A percentile compares a stretch with the other conserved stretches of the same genome.
Evolutionary conservation across 1,139 yeast species (phyloP).

Genomic region (Zygotorulaspora mrakii): DNA sequence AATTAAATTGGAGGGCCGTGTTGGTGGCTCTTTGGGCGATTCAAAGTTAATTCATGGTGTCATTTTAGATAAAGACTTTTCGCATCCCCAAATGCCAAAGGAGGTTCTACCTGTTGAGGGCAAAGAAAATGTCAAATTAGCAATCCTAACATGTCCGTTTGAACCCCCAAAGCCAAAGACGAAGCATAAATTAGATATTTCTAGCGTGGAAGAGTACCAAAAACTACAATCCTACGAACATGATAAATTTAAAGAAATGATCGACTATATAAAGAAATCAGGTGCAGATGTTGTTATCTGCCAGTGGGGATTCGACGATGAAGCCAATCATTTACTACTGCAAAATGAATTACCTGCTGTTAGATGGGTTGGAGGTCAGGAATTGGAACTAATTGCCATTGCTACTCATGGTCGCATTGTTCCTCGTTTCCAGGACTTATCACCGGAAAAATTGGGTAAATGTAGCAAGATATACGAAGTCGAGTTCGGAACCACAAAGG

Average conservation of each 20-base stretch:
- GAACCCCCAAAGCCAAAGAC: conserved; percentile 99
- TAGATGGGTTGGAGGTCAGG: conserved; percentile 99
- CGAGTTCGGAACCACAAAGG: conserved; percentile 95
- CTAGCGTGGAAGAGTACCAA: conserved; percentile 87
- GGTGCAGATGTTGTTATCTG: conserved; percentile 97
- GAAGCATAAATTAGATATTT: conserved; percentile 91
- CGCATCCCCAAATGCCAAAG: conserved; percentile 98
- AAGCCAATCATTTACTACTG: conserved; percentile 88
- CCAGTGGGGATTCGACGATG: conserved; percentile 99
- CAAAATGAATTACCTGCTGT: conserved; percentile 91
- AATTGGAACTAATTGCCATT: conserved; percentile 90
- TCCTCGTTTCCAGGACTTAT: conserved; percentile 91
- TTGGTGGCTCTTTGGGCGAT: conserved; percentile 90
- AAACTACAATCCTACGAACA: conserved; percentile 89
- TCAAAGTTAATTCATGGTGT: conserved; percentile 86
- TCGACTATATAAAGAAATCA: conserved; percentile 73
- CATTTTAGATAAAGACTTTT: conserved; percentile 89
- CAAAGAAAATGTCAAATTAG: conserved; percentile 71
- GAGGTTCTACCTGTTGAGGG: conserved; percentile 42
- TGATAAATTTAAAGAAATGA: conserved; percentile 87
- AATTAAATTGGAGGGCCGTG: conserved; percentile 91
- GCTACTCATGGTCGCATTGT: conserved; percentile 97
- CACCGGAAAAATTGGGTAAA: conserved; percentile 74
- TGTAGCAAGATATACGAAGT: conserved; percentile 85
- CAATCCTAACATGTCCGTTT: conserved; percentile 95